Conservation (phyloP, 805 yeast genomes). For the Cyberlindnera xylosilytica region DNA sequence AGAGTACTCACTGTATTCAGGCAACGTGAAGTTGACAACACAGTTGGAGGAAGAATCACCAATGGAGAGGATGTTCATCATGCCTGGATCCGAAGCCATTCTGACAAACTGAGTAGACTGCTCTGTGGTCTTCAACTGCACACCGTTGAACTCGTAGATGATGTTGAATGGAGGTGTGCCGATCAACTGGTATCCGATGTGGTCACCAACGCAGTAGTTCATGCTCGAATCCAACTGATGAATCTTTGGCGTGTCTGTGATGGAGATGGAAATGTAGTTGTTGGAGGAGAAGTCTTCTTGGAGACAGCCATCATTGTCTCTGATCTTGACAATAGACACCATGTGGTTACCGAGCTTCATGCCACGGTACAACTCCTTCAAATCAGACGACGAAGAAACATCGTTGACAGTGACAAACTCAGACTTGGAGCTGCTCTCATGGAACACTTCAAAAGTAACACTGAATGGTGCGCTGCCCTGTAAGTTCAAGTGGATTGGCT, state of each 20-base stretch:
- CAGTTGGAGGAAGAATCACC: slow-evolving; percentile 77
- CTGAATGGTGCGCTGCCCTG: slow-evolving; percentile 62
- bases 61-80: slow-evolving; percentile 58
- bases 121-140: slow-evolving; percentile 54
- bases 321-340: slow-evolving; percentile 52
- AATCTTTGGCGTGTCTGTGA: slow-evolving; percentile 77
- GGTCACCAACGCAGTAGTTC: slow-evolving; percentile 91
- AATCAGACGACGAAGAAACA: slow-evolving; percentile 37
- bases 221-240: slow-evolving; percentile 36
- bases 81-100: slow-evolving; percentile 82
- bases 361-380: slow-evolving; percentile 44
- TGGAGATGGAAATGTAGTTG: slow-evolving; percentile 51
- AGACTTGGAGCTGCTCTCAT: slow-evolving; percentile 54
- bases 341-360: slow-evolving; percentile 69
- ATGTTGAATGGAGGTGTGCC: slow-evolving; percentile 83
- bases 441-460: slow-evolving; percentile 54
- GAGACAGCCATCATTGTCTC: slow-evolving; percentile 70
- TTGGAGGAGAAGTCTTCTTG: slow-evolving; percentile 40
- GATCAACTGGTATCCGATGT: slow-evolving; percentile 66
- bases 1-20: slow-evolving; percentile 31
- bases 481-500: slow-evolving; percentile 54
- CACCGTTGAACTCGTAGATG: slow-evolving; percentile 68
- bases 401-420: slow-evolving; percentile 44
- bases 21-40: slow-evolving; percentile 51
- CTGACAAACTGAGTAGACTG: slow-evolving; percentile 52